phyloP scores from a whole-genome alignment of 176 grass and related monocot species.

The Panicum miliaceum region DNA sequence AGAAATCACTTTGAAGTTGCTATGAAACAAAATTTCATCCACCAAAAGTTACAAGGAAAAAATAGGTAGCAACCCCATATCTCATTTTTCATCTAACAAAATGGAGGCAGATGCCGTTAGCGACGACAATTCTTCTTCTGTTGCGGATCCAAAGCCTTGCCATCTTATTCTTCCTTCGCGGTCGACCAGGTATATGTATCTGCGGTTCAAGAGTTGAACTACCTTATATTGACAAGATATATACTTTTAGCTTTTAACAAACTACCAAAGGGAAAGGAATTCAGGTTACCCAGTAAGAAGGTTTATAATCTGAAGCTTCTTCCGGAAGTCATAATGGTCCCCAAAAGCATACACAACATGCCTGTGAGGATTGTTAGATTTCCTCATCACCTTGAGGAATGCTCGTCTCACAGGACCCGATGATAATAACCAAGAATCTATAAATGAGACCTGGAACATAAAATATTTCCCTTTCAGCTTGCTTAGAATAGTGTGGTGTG shows the following conservation, averaged over 20 bases:
- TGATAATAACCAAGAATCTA: constrained; percentile 90
- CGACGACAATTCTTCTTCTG: constrained; percentile 68
- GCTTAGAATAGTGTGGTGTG: neutral
- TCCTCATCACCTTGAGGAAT: constrained; percentile 74
- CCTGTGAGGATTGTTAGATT: constrained; percentile 63
- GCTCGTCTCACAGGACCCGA: constrained; percentile 45
- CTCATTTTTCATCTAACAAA: constrained; percentile 80
- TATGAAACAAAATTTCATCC: constrained; percentile 15
- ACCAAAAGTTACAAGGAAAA: neutral
- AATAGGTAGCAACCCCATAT: neutral
- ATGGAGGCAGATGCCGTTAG: constrained; percentile 58
- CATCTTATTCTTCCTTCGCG: constrained; percentile 80
- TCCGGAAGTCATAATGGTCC: constrained; percentile 76
- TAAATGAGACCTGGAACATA: constrained; percentile 79
- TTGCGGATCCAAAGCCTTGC: constrained; percentile 87
- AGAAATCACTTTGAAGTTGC: neutral
- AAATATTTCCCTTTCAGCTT: constrained; percentile 30
- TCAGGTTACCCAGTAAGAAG: constrained; percentile 81
- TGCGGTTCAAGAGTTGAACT: constrained; percentile 40
- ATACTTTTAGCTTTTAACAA: neutral
- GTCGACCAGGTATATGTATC: constrained; percentile 89
- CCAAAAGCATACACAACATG: constrained; percentile 66
- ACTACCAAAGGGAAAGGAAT: constrained; percentile 12
- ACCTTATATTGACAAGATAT: constrained; percentile 12
- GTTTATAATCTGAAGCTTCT: constrained; percentile 83